A percentile compares a stretch with the other conserved stretches of the same genome.
Evolutionary conservation across 2,329 filamentous ascomycete genomes (phyloP).

Genomic region (Apiospora sp.): DNA sequence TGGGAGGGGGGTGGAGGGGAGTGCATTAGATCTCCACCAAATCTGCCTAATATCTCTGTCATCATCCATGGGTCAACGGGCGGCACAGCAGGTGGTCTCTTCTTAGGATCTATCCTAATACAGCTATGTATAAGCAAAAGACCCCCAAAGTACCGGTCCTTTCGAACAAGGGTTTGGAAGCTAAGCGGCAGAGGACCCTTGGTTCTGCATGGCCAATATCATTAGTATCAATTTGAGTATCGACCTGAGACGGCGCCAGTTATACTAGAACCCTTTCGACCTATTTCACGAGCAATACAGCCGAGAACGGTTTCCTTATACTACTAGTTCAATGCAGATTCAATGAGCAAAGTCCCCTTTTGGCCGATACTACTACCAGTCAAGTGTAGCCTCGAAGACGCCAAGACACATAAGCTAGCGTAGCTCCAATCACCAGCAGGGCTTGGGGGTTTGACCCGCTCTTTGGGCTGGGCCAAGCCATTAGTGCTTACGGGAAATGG

Average conservation of each 20-base stretch:
- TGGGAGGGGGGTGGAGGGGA: background rate
- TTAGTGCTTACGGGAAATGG: conserved; percentile 4
- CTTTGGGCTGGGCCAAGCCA: background rate
- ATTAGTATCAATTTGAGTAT: background rate
- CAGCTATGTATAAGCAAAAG: background rate
- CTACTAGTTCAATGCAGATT: background rate
- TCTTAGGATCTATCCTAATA: background rate
- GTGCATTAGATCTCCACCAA: background rate
- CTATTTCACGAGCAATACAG: background rate
- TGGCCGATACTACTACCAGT: background rate
- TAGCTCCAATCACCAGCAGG: background rate
- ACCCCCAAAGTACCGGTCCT: background rate
- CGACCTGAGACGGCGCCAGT: background rate
- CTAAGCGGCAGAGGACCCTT: background rate
- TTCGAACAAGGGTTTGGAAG: background rate
- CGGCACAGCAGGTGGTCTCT: background rate
- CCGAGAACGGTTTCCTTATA: background rate
- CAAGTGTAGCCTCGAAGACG: background rate
- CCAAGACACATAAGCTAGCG: background rate
- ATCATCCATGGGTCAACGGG: background rate
- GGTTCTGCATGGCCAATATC: background rate
- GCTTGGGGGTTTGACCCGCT: background rate
- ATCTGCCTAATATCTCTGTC: background rate
- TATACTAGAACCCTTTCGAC: background rate
- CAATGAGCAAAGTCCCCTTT: background rate